Evolutionary conservation across 345 rosid species (phyloP).

Genomic region (Boechera retrofracta): DNA sequence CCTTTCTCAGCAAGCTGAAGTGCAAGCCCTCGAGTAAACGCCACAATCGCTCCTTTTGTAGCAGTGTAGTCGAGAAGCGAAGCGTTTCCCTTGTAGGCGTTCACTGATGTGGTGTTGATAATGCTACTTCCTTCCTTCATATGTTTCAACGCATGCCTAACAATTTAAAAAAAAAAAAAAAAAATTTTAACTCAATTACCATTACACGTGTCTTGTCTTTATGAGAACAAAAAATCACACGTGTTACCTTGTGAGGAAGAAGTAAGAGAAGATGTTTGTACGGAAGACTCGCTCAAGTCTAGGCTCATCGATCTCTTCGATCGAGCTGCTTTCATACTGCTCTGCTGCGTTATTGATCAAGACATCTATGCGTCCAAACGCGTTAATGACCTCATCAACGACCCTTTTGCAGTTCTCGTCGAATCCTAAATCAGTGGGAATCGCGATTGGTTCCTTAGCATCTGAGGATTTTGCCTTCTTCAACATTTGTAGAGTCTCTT

Average conservation of each 20-base stretch:
- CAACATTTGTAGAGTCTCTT: constrained; percentile 60
- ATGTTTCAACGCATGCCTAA: constrained; percentile 70
- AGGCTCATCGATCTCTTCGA: constrained; percentile 73
- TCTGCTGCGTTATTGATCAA: constrained; percentile 77
- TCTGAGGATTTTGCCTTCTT: constrained; percentile 50
- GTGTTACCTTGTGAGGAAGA: constrained; percentile 58
- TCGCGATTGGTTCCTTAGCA: constrained; percentile 62
- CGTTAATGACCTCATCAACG: constrained; percentile 63
- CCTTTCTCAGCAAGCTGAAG: constrained; percentile 66
- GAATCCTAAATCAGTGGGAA: constrained; percentile 66
- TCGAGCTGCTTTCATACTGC: constrained; percentile 53
- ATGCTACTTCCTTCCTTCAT: constrained; percentile 81
- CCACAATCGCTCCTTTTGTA: constrained; percentile 82
- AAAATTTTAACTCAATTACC: not conserved
- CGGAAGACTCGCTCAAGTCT: constrained; percentile 78
- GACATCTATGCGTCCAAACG: constrained; percentile 64
- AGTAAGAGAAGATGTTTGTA: constrained; percentile 71
- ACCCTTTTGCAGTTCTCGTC: constrained; percentile 71
- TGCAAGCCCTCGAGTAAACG: constrained; percentile 74
- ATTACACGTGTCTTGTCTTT: not conserved
- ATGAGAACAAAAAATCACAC: not conserved
- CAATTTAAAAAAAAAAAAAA: not conserved
- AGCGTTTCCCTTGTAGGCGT: constrained; percentile 66
- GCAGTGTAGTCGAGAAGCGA: constrained; percentile 70
- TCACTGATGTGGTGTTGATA: constrained; percentile 73